Evolutionary conservation across 257 asterid species (phyloP).

Genomic region (Solanum medicagineum): DNA sequence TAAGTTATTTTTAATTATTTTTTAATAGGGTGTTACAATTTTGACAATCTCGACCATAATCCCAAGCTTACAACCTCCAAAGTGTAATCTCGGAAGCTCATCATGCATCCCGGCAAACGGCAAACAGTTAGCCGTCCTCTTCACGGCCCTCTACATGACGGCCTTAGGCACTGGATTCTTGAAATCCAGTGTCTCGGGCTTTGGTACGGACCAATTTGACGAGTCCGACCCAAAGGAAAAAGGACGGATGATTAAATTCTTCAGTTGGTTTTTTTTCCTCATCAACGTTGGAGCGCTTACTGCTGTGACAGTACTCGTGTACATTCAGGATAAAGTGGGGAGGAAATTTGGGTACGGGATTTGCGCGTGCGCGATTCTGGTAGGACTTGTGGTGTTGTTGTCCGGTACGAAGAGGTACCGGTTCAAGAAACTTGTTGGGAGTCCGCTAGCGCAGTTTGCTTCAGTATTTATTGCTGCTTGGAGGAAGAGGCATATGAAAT

Average conservation of each 20-base stretch:
- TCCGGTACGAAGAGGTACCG: slow-evolving; percentile 52
- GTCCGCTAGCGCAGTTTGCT: slow-evolving; percentile 59
- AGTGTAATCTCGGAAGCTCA: slow-evolving; percentile 30
- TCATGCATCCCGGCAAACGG: slow-evolving; percentile 53
- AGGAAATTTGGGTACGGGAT: slow-evolving; percentile 75
- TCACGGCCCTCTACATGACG: slow-evolving; percentile 52
- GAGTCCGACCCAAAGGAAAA: slow-evolving; percentile 44
- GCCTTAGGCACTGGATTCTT: slow-evolving; percentile 86
- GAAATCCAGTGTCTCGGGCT: slow-evolving; percentile 84
- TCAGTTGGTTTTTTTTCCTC: slow-evolving; percentile 83
- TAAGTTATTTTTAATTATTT: not conserved
- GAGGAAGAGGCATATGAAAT: slow-evolving; percentile 32
- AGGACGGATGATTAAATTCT: slow-evolving; percentile 58
- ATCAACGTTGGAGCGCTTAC: slow-evolving; percentile 58
- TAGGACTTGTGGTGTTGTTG: slow-evolving; percentile 37
- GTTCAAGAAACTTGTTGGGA: slow-evolving; percentile 57
- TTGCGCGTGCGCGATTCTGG: slow-evolving; percentile 55
- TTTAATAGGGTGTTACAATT: slow-evolving; percentile 54
- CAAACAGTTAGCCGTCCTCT: slow-evolving; percentile 43
- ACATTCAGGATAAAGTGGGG: slow-evolving; percentile 71
- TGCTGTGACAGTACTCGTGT: slow-evolving; percentile 70
- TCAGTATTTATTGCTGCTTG: slow-evolving; percentile 48
- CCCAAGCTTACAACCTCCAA: slow-evolving; percentile 63
- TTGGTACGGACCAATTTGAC: slow-evolving; percentile 81
- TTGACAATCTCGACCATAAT: slow-evolving; percentile 60